phyloP scores from a whole-genome alignment of 169 alveolate genomes.

The Neospora caninum region DNA sequence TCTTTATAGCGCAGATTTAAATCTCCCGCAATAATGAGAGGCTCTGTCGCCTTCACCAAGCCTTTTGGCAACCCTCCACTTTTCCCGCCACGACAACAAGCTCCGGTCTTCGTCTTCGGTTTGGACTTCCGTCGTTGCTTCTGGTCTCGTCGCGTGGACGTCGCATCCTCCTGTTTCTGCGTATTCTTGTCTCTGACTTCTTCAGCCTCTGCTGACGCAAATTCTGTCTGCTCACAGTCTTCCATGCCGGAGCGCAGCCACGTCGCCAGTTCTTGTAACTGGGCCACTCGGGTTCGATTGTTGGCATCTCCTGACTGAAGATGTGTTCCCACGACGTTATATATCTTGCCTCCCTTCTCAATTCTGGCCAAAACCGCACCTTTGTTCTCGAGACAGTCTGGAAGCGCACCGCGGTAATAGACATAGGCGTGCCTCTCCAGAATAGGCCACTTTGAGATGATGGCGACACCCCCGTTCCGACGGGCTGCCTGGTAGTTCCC shows the following conservation, averaged over 20 bases:
- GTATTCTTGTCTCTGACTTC: background rate
- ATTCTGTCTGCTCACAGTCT: constrained; percentile 69
- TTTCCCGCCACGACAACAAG: background rate
- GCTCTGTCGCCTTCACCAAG: constrained; percentile 68
- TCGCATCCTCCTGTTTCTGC: background rate
- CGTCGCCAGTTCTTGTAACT: constrained; percentile 75
- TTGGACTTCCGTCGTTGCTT: background rate
- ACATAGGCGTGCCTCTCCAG: constrained; percentile 75
- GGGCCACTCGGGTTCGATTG: constrained; percentile 75
- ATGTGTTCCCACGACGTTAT: constrained; percentile 84
- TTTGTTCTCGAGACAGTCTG: constrained; percentile 75
- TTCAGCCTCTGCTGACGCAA: constrained; percentile 71
- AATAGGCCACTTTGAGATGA: constrained; percentile 74
- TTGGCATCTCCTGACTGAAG: constrained; percentile 78
- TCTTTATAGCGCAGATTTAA: constrained; percentile 72
- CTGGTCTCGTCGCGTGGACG: background rate
- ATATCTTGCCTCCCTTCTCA: constrained; percentile 68
- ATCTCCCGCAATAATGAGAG: constrained; percentile 79
- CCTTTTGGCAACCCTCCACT: constrained; percentile 59
- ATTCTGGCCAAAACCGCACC: constrained; percentile 84
- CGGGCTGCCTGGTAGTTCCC: constrained; percentile 57
- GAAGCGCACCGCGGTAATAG: constrained; percentile 67
- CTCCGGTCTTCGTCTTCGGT: background rate
- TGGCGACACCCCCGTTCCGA: constrained; percentile 76
- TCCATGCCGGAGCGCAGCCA: constrained; percentile 79